Base-by-base conservation (phyloP, 495 filamentous ascomycete species). In the Chaetomium cochliodes region DNA sequence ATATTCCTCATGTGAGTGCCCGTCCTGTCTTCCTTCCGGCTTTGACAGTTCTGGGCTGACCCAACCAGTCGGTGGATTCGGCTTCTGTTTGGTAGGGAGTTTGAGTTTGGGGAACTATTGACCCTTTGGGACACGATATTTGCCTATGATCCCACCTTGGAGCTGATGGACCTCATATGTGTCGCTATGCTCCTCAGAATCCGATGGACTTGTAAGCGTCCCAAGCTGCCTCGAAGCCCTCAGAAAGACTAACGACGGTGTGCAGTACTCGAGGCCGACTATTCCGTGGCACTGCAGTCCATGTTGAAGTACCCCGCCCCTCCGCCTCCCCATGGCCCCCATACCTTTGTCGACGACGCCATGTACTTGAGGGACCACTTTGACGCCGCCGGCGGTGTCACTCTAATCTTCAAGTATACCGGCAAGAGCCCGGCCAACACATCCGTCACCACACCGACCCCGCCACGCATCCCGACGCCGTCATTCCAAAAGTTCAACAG, bases 101-200 rank as follows among this genome's bases (percentile, higher is more conserved):
- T 98, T 64, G 85, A 89, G 0, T 96, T 97, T 61, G 86, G 94
- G 42, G 87, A 96, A 68, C 79, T 92, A 54, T 82, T 99, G 6
- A 73, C 83, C 47, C 83, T 98, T 61, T 98, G 94, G 94, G 94
- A 99, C 79, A 78, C 86, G 4, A 78, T 99, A 4, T 96, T 99
- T 72, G 92, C 94, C 0, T 87, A 94, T 71, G 93, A 96, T 65
- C 82, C 96, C 47, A 81, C 82, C n/a, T 78, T 94, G 53, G 86
- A 92, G 55, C 77, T 98, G 30, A 85, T 98, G 64, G 91, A 97
- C 68, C 82, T 92, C 54, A 88, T 96, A 23, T 97, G 93, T 70
- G 87, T 96, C 62, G 88, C 92, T 9, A 98, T 99, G 96, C 81
- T 99, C 26, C 80, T 99, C 42, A 85, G 94, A 42, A 90, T 98